Base-by-base conservation (phyloP, 2,329 filamentous ascomycete genomes). In the Colletotrichum eleusines region DNA sequence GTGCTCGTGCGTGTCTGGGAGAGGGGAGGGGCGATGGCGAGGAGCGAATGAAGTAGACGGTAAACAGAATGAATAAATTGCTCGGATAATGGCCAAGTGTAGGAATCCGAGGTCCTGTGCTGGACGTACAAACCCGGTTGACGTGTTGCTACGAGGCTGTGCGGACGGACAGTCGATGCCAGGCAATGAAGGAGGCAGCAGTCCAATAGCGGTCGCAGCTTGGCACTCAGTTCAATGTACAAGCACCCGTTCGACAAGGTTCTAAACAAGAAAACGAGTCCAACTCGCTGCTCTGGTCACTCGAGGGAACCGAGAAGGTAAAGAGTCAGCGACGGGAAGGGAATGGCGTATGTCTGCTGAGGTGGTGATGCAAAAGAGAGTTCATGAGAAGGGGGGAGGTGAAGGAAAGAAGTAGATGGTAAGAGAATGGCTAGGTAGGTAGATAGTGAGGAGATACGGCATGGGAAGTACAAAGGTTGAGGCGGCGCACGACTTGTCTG, bases 1-100 rank as follows among this genome's bases (percentile, higher is more conserved):
- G 20, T 79, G 74, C 51, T n/a, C 3, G 42, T 33, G 60, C 23
- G 18, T 51, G 20, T 57, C 33, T 44, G 35, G 2, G 33, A 38
- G 59, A 31, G 4, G 33, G 54, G 16, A 42, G 16, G 12, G n/a
- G 23, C 12, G 23, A 64, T 6, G n/a, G 28, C 20, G 51, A 20
- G 38, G 23, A 20, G 23, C 28, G 28, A 31, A 44, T 28, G 35
- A 14, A 18, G 40, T 54, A 62, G 63, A 57, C 50, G 67, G 51
- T 55, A 18, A 59, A 60, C 20, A 46, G n/a, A 28, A 46, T 12
- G 35, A 33, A 44, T 26, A 54, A 31, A 33, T 6, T 46, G 46
- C 40, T 59, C 63, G 40, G 31, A 26, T 23, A 58, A 51, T 20
- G n/a, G 26, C 50, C 63, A 50, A 61, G 54, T 50, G 63, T 46